Percentiles rank a stretch among this genome's conserved stretches.
Conservation (phyloP, 805 yeast genomes). For the Starmerella vaccinii region DNA sequence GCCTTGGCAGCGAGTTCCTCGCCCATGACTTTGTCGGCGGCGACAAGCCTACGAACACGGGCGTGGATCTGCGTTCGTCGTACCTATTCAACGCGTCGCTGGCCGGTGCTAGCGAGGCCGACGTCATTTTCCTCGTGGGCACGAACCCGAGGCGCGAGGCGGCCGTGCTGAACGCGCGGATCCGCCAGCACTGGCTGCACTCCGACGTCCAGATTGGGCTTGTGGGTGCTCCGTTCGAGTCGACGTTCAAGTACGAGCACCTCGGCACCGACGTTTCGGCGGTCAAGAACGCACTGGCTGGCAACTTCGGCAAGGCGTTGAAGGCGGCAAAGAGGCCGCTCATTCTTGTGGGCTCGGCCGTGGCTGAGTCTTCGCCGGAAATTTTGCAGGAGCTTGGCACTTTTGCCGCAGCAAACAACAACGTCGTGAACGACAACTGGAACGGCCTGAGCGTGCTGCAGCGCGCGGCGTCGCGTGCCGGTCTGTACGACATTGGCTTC, state of each 20-base stretch:
- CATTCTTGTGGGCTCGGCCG: conserved; percentile 73
- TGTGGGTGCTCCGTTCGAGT: conserved; percentile 67
- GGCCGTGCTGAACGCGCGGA: conserved; percentile 73
- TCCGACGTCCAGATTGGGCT: conserved; percentile 54
- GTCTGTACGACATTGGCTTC: conserved; percentile 79
- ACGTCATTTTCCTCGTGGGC: conserved; percentile 68
- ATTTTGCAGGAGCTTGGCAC: conserved; percentile 37
- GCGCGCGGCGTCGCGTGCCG: conserved; percentile 79
- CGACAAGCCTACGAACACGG: conserved; percentile 48
- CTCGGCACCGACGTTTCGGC: conserved; percentile 53
- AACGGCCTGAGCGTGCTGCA: conserved; percentile 72
- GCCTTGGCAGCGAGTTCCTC: conserved; percentile 69
- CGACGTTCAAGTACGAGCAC: conserved; percentile 57
- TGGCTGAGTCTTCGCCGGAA: conserved; percentile 53
- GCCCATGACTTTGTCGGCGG: conserved; percentile 59
- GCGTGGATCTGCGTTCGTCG: conserved; percentile 66
- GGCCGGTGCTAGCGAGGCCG: conserved; percentile 73
- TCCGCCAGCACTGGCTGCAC: conserved; percentile 70
- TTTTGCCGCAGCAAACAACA: conserved; percentile 46
- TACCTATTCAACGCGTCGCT: conserved; percentile 71
- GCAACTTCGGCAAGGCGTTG: conserved; percentile 59
- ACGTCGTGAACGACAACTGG: conserved; percentile 64
- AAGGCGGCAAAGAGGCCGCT: conserved; percentile 60
- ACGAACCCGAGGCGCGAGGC: conserved; percentile 87
- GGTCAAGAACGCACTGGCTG: conserved; percentile 50